Evolutionary conservation across 2,329 filamentous ascomycete genomes (phyloP).

Genomic region (Simplicillium sp.): DNA sequence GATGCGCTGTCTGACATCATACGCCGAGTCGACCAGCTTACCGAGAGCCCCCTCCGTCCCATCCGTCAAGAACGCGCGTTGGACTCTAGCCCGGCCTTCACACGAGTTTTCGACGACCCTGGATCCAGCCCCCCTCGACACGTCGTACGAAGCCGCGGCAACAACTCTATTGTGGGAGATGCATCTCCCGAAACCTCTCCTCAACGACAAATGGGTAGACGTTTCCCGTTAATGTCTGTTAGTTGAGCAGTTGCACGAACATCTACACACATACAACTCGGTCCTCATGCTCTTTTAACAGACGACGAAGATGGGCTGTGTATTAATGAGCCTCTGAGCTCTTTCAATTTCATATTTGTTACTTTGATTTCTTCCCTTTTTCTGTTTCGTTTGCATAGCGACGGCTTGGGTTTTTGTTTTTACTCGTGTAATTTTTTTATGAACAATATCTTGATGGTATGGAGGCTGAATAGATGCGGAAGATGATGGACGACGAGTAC

Average conservation of each 20-base stretch:
- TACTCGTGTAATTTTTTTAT: slow-evolving; percentile 6
- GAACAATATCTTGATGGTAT: not conserved
- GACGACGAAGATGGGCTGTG: not conserved
- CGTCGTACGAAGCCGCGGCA: slow-evolving; percentile 42
- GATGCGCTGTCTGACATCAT: slow-evolving; percentile 51
- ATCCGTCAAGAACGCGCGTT: slow-evolving; percentile 32
- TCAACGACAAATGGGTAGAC: slow-evolving; percentile 36
- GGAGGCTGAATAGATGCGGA: no score
- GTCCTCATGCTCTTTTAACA: not conserved
- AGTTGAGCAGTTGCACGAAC: slow-evolving; percentile 25
- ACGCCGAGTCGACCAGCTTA: slow-evolving; percentile 48
- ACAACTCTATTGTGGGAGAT: slow-evolving; percentile 38
- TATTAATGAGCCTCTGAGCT: slow-evolving; percentile 1
- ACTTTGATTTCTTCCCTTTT: slow-evolving; percentile 1
- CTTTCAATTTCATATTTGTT: not conserved
- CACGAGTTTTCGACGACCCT: slow-evolving; percentile 55
- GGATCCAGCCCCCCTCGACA: slow-evolving; percentile 44
- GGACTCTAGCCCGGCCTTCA: slow-evolving; percentile 59
- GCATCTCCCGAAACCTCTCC: slow-evolving; percentile 44
- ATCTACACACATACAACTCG: not conserved
- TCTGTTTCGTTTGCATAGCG: slow-evolving; percentile 27
- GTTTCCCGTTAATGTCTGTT: slow-evolving; percentile 58
- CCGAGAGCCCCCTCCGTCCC: slow-evolving; percentile 44
- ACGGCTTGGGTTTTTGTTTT: slow-evolving; percentile 17
- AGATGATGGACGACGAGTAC: no score